Base-by-base conservation (phyloP, 352 stramenopile species). In the Globisporangium acanthophoron region DNA sequence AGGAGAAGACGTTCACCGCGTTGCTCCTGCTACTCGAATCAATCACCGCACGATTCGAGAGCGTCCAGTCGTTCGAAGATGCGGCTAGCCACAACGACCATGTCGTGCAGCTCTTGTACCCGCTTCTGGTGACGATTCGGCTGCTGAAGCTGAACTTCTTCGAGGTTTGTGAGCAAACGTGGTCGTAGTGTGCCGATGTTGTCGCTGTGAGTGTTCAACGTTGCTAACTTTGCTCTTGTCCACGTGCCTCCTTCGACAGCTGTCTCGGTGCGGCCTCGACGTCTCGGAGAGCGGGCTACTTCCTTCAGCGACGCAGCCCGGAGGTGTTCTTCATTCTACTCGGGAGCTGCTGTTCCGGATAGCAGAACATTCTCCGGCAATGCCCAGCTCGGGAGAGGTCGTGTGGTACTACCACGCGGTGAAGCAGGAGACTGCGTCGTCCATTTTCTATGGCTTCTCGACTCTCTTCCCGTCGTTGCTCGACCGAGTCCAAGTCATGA, bases 141-240 rank as follows among this genome's bases (percentile, higher is more conserved):
- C 50, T 96, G 9, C 61, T 96, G 13, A 96, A 96, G 54, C 60
- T 93, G 5, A 96, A 96, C 67, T 89, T 96, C 47, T 96, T 92
- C 33, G 86, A 96, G 80, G 85, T 94, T 69, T 54, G 71, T 37
- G 40, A 13, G 16, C 18, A 21, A 13, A 6, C 8, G 18, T 18
- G 27, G 5, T 45, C 24, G 24, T 46, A 43, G 33, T 29, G 20
- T 51, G 45, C 45, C 0, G 15, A 16, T 8, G 16, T 7, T 56
- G 27, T 64, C 18, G 21, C 12, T 40, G 47, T 24, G 18, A 31
- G 5, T 62, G 16, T 29, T 31, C 46, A 24, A 40, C 16, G 15
- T 7, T 21, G 1, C 20, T 47, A 16, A 46, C 15, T 45, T 13
- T 45, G 9, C 18, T 27, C 3, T 57, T 43, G 3, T 20, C 52